Conservation (phyloP, 169 alveolate genomes). For the Ichthyophthirius multifiliis region DNA sequence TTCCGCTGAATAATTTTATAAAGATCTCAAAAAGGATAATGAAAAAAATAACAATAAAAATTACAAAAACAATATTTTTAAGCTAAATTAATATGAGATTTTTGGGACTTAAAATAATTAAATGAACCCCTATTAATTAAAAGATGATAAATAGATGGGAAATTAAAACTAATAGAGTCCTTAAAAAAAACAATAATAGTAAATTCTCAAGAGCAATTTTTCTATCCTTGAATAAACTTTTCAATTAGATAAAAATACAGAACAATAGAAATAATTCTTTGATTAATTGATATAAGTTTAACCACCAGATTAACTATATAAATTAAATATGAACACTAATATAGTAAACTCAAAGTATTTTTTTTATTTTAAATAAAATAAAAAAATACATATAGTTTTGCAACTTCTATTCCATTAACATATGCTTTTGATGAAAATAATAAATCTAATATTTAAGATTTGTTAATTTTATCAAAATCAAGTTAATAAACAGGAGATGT, state of each 20-base stretch:
- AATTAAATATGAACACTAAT: no score
- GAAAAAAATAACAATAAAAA: no score
- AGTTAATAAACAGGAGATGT: constrained; percentile 82
- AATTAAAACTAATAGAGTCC: neutral
- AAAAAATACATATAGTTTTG: constrained; percentile 15
- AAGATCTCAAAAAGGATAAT: constrained; percentile 16
- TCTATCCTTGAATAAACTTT: neutral
- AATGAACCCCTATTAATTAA: neutral
- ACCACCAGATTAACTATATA: constrained; percentile 69
- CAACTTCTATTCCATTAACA: constrained; percentile 63
- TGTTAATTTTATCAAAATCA: constrained; percentile 77
- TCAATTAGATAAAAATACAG: neutral
- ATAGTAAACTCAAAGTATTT: no score
- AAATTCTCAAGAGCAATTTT: neutral
- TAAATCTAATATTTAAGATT: constrained; percentile 58
- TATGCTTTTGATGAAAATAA: constrained; percentile 48
- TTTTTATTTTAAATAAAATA: neutral
- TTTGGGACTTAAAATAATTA: neutral
- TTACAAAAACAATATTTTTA: neutral
- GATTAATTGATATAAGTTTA: constrained; percentile 58
- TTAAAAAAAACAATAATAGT: neutral
- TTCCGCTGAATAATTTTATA: constrained; percentile 13
- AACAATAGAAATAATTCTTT: constrained; percentile 33
- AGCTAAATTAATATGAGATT: neutral
- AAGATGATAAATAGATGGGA: neutral